Base-by-base conservation (phyloP, 2,329 filamentous ascomycete species). In the Herpomyces periplanetae region DNA sequence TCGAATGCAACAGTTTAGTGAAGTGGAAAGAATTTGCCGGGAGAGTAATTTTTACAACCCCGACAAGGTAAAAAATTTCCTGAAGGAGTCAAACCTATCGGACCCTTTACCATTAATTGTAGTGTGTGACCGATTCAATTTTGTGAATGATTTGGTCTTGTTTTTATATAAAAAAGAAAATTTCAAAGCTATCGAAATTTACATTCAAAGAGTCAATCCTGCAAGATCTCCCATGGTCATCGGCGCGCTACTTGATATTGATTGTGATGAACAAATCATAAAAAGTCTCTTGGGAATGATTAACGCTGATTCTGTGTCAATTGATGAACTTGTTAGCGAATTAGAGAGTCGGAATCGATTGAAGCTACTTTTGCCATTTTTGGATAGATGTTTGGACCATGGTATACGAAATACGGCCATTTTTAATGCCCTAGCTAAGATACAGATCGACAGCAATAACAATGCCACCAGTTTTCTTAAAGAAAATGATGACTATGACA, bases 131-230 rank as follows among this genome's bases (percentile, higher is more conserved):
- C 68, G 75, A n/a, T 88, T 84, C 52, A 85, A 91, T 45, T 87
- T 96, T 34, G 69, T 91, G 16, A 80, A 96, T 34, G 80, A 96
- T 33, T 43, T 96, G 33, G 69, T 96, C 17, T 52, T 96, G 10
- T 88, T 80, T 42, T 55, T 96, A 5, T 96, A 96, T 47, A 80
- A 91, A 49, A 85, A 85, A 42, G 75, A 96, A 41, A 75, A 91
- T 35, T 96, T 88, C 52, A 71, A 85, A 44, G 87, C 80, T 1
- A 96, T 96, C 27, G 80, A 96, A 43, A 61, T 84, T 5, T 96
- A 96, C 30, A 80, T 96, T 11, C 80, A 96, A 46, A 63, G 69
- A 17, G 73, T 96, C 30, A 96, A 96, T 43, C 73, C 80, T 4
- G 49, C 62, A 8, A 51, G 80, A 30, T 80, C 84, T 4, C 80